Conservation (phyloP, 2,329 filamentous ascomycete genomes). For the Tolypocladium guangdongense region DNA sequence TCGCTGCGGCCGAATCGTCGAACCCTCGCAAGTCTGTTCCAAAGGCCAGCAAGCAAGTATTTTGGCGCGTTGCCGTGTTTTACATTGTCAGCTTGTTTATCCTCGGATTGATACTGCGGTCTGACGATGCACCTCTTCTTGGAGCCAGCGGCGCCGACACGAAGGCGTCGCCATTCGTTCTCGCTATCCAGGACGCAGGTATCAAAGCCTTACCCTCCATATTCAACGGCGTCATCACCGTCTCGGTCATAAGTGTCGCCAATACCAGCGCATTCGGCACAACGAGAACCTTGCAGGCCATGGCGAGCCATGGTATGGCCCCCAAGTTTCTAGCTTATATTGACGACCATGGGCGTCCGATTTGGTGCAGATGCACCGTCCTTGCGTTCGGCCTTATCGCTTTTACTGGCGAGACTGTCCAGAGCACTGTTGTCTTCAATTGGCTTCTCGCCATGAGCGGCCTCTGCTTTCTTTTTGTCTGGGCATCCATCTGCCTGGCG, state of each 20-base stretch:
- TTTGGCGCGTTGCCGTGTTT: constrained; percentile 12
- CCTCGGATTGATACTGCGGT: constrained; percentile 10
- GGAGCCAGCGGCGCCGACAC: neutral
- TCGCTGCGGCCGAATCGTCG: constrained; percentile 11
- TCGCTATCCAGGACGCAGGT: constrained; percentile 5
- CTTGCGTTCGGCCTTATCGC: constrained; percentile 57
- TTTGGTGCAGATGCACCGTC: constrained; percentile 55
- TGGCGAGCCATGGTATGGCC: constrained; percentile 70
- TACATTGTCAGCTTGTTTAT: constrained; percentile 12
- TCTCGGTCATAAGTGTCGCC: constrained; percentile 40
- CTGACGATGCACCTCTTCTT: constrained; percentile 9
- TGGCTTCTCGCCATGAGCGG: constrained; percentile 70
- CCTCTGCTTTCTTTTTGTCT: constrained; percentile 61
- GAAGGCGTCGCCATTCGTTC: constrained; percentile 5
- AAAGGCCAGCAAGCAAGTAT: constrained; percentile 13
- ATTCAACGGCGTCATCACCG: constrained; percentile 53
- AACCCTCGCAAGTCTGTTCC: constrained; percentile 14
- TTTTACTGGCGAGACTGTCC: constrained; percentile 50
- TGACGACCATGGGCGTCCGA: constrained; percentile 64
- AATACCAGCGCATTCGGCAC: constrained; percentile 81
- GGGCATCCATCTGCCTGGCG: constrained; percentile 64
- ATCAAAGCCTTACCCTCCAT: constrained; percentile 3
- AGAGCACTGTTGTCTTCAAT: constrained; percentile 52
- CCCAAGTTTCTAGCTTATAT: constrained; percentile 39
- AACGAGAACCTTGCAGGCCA: constrained; percentile 72